Conservation (phyloP, 2,329 filamentous ascomycete species). For the Verticillium nubilum region DNA sequence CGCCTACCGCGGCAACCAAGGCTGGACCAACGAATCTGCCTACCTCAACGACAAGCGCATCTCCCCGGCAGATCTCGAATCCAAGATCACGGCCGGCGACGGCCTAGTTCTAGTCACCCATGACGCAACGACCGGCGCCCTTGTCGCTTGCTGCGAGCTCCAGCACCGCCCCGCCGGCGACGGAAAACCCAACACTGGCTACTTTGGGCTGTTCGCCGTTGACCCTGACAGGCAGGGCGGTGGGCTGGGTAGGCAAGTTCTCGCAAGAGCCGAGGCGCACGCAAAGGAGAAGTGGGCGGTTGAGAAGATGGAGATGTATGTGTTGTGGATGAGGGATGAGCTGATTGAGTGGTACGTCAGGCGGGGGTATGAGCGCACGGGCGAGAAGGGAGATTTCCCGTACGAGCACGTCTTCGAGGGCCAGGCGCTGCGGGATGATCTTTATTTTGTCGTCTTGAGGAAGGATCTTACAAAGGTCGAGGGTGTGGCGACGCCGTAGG, state of each 20-base stretch:
- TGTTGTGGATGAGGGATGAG: constrained; percentile 36
- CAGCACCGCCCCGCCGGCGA: constrained; percentile 12
- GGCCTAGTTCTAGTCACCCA: constrained; percentile 31
- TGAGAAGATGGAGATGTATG: constrained; percentile 33
- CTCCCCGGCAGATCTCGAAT: constrained; percentile 24
- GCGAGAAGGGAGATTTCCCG: constrained; percentile 35
- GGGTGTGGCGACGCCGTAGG: background rate
- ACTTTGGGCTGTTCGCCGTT: constrained; percentile 45
- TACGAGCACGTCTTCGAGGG: constrained; percentile 30
- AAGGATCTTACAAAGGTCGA: constrained; percentile 24
- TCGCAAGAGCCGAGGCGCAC: constrained; percentile 33
- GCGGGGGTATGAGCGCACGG: constrained; percentile 34
- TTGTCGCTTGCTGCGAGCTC: constrained; percentile 41
- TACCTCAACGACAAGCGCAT: constrained; percentile 38
- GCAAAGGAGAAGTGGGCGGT: constrained; percentile 26
- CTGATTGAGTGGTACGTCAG: constrained; percentile 40
- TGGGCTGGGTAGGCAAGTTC: constrained; percentile 35
- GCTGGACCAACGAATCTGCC: constrained; percentile 43
- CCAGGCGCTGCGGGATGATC: constrained; percentile 31
- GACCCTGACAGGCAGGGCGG: constrained; percentile 34
- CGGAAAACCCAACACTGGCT: constrained; percentile 20
- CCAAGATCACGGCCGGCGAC: constrained; percentile 32
- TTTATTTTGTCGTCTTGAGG: constrained; percentile 34
- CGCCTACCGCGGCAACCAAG: constrained; percentile 38
- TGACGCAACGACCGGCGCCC: constrained; percentile 11